phyloP scores from a whole-genome alignment of 2,329 filamentous ascomycete genomes.

The Chaetomium strumarium region DNA sequence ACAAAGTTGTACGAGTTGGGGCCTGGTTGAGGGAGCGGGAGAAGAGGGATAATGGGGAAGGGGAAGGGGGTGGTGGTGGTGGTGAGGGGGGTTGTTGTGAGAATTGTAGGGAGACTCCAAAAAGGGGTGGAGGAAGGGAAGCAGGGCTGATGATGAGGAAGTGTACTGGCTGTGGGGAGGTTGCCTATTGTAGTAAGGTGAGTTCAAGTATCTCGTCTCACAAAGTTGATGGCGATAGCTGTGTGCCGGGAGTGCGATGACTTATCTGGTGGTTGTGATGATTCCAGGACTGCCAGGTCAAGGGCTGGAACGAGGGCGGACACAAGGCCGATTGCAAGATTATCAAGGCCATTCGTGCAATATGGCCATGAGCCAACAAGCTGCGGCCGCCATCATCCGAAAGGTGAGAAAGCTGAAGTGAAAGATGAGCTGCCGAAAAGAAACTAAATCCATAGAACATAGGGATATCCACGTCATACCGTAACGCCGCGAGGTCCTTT shows the following conservation, averaged over 20 bases:
- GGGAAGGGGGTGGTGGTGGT: slow-evolving; percentile 8
- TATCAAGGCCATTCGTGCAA: slow-evolving; percentile 34
- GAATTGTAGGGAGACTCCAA: slow-evolving; percentile 22
- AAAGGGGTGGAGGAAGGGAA: slow-evolving; percentile 22
- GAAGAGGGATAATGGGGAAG: background rate
- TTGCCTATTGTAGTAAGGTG: slow-evolving; percentile 44
- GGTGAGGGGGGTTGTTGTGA: slow-evolving; percentile 22
- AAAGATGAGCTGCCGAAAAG: background rate
- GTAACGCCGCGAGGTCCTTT: background rate
- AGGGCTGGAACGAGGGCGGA: slow-evolving; percentile 36
- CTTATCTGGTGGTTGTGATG: slow-evolving; percentile 6
- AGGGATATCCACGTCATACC: background rate
- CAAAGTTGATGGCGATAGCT: background rate
- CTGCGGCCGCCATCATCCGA: background rate
- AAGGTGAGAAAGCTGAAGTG: background rate
- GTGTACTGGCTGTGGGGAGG: slow-evolving; percentile 40
- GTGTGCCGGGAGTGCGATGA: background rate
- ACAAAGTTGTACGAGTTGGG: slow-evolving; percentile 27
- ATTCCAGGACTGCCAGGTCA: slow-evolving; percentile 37
- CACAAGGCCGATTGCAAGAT: slow-evolving; percentile 42
- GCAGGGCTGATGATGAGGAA: slow-evolving; percentile 27
- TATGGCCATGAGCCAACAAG: slow-evolving; percentile 28
- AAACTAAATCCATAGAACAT: background rate
- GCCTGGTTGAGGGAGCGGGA: slow-evolving; percentile 16
- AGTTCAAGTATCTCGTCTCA: slow-evolving; percentile 15